Evolutionary conservation across 805 yeast genomes (phyloP).

Genomic region (Millerozyma miso): DNA sequence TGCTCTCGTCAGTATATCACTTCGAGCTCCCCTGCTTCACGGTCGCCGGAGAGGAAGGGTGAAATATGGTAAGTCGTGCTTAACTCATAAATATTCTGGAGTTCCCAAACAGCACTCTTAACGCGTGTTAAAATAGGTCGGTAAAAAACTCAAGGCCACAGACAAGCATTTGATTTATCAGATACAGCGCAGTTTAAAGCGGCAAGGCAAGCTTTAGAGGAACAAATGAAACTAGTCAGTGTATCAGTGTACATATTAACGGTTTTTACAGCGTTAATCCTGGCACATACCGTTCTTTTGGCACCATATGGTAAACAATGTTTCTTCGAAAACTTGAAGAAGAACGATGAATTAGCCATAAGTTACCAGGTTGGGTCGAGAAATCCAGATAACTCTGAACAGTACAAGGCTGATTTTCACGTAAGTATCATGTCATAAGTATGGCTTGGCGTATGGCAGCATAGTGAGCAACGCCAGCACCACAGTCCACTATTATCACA

Average conservation of each 20-base stretch:
- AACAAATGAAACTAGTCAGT: not conserved
- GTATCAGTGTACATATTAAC: slow-evolving; percentile 1
- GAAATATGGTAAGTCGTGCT: no score
- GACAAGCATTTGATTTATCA: not conserved
- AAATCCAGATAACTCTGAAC: slow-evolving; percentile 65
- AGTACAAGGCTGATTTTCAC: slow-evolving; percentile 61
- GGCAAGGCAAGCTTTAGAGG: not conserved
- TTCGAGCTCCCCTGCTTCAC: no score
- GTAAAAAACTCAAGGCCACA: not conserved
- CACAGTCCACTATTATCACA: no score
- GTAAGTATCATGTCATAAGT: slow-evolving; percentile 8
- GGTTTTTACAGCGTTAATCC: slow-evolving; percentile 8
- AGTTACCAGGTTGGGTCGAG: slow-evolving; percentile 93
- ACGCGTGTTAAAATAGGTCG: slow-evolving; percentile 5
- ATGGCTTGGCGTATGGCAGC: not conserved
- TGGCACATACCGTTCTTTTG: slow-evolving; percentile 76
- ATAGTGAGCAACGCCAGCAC: not conserved
- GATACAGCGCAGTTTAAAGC: not conserved
- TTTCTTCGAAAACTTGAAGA: slow-evolving; percentile 77
- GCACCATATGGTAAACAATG: slow-evolving; percentile 85
- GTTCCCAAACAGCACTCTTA: slow-evolving; percentile 1
- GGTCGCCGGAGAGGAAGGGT: no score
- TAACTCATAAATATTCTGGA: no score
- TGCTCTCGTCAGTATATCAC: no score
- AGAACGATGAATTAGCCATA: slow-evolving; percentile 81